Conservation (phyloP, 108 stramenopile genomes). For the Nannochloropsis salina region DNA sequence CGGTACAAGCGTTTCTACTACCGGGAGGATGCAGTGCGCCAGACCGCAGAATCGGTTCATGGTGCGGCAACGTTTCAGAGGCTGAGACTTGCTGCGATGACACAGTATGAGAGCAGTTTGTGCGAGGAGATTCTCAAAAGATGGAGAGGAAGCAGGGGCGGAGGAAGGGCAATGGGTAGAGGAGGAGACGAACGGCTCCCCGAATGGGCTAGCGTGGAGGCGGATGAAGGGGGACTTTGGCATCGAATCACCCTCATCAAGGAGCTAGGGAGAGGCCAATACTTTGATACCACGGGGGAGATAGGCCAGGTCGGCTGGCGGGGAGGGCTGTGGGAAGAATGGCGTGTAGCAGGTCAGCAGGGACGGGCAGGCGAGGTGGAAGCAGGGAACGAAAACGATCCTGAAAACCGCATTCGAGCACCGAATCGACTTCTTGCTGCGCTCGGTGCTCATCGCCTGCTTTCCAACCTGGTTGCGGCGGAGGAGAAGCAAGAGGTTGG, state of each 20-base stretch:
- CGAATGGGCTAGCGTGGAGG: not conserved
- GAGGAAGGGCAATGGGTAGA: not conserved
- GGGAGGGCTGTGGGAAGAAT: not conserved
- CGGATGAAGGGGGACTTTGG: not conserved
- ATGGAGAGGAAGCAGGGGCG: not conserved
- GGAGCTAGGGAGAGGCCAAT: not conserved
- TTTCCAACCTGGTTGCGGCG: not conserved
- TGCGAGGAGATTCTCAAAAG: not conserved
- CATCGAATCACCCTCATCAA: not conserved
- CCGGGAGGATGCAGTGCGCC: not conserved
- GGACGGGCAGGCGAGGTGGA: not conserved
- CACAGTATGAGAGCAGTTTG: not conserved
- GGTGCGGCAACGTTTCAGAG: conserved; percentile 1
- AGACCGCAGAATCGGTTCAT: not conserved
- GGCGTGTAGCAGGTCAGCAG: not conserved
- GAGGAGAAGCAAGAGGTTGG: not conserved
- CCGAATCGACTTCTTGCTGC: not conserved
- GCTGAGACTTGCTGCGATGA: not conserved
- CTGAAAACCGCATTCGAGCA: no score
- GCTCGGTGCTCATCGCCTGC: not conserved
- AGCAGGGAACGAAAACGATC: not conserved
- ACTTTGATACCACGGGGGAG: not conserved
- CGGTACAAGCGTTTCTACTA: not conserved
- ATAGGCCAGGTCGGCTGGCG: not conserved
- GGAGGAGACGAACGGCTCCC: not conserved